These are phyloP conservation scores for Monosporozyma unispora DNA, from an alignment of 805 yeast species.

Conservation along the genomic window DNA sequence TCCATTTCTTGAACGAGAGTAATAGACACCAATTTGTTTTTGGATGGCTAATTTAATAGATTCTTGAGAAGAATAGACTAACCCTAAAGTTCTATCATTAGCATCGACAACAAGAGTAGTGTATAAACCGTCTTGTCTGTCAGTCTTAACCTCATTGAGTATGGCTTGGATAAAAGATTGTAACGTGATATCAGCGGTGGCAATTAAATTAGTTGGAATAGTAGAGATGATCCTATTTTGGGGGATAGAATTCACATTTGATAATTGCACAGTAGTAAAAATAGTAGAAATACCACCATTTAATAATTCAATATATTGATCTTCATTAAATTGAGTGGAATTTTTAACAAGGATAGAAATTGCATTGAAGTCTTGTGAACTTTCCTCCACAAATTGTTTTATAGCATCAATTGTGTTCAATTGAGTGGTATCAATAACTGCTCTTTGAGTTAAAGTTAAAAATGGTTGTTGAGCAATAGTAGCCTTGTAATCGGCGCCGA, in stretches of 20 bases:
- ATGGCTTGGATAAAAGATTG: constrained; percentile 24
- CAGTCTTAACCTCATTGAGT: constrained; percentile 53
- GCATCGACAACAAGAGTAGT: constrained; percentile 73
- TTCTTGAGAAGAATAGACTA: constrained; percentile 81
- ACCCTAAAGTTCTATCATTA: constrained; percentile 68
- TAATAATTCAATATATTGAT: constrained; percentile 45
- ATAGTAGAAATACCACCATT: constrained; percentile 52
- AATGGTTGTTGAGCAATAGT: constrained; percentile 14
- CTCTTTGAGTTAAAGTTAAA: constrained; percentile 21
- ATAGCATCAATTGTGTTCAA: constrained; percentile 13
- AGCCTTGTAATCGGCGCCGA: constrained; percentile 13
- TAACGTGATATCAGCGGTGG: constrained; percentile 11
- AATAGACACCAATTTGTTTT: constrained; percentile 83
- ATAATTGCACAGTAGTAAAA: constrained; percentile 18
- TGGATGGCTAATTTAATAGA: constrained; percentile 76
- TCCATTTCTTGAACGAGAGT: constrained; percentile 77
- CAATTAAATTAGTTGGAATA: not conserved
- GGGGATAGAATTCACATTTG: constrained; percentile 36
- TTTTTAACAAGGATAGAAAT: constrained; percentile 23
- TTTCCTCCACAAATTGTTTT: constrained; percentile 10
- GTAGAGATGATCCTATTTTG: constrained; percentile 33
- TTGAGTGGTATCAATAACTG: constrained; percentile 20
- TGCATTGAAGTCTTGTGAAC: constrained; percentile 11
- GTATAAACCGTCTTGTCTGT: constrained; percentile 77
- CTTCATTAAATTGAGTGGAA: constrained; percentile 22